Base-by-base conservation (phyloP, 192 early-diverging fungal genomes). In the Ramicandelaber brevisporus region DNA sequence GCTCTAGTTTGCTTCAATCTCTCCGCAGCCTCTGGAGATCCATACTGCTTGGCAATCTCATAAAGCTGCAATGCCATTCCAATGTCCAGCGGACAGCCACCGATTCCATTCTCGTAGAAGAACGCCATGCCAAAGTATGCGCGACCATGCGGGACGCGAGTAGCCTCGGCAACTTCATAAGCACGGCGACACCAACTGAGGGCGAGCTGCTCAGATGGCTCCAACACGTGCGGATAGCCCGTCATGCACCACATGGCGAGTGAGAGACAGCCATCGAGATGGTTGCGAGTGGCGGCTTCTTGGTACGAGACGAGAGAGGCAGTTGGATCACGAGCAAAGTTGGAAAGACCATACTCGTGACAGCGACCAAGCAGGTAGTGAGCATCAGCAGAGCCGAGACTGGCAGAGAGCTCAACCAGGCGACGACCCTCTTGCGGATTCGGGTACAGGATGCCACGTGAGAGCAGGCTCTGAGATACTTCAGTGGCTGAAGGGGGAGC, bases 81-180 rank as follows among this genome's bases (percentile, higher is more conserved):
- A 27, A 46, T 23, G 55, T 80, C 52, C 3, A 26, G 34, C 14
- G 45, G 50, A 24, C 54, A 46, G 20, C 72, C 67, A n/a, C n/a
- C n/a, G 36, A 86, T 63, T 18, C 82, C 82, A 33, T 62, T 59
- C 39, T 86, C 78, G 40, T 69, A 57, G 54, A 76, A 86, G 50
- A 84, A 89, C 22, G 85, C 88, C 59, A 95, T 61, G 5, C 74
- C 78, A 38, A 68, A 86, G 58, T 89, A 68, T 3, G 88, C 88
- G 28, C 72, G 63, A n/a, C n/a, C n/a, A n/a, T n/a, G n/a, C n/a
- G n/a, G n/a, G n/a, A n/a, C n/a, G n/a, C n/a, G n/a, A n/a, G n/a
- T n/a, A 8, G 71, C 63, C 15, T 76, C 39, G 4, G 70, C 70
- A 41, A 68, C 61, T 20, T 71, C 65, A 22, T 85, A 83, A 3